Evolutionary conservation across 129 eudicot genomes (phyloP).

Genomic region (Lactuca sativa): DNA sequence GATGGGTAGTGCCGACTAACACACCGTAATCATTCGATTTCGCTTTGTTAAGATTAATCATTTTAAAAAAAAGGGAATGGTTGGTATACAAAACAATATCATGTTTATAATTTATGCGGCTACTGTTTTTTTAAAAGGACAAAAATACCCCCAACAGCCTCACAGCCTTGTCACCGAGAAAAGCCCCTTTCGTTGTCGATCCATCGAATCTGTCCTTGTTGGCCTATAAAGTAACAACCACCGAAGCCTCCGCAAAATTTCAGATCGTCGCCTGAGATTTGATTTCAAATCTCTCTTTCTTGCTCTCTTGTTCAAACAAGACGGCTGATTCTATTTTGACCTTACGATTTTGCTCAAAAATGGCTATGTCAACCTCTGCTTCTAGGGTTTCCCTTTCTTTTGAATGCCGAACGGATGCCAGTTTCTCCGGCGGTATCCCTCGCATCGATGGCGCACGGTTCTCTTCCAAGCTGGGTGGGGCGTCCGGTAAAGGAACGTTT

Average conservation of each 20-base stretch:
- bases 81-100: no score
- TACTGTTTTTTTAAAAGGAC: not conserved
- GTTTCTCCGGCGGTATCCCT: slow-evolving; percentile 41
- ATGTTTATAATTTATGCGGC: not conserved
- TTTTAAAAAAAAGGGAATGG: no score
- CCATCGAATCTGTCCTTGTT: slow-evolving; percentile 9
- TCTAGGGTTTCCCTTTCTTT: slow-evolving; percentile 53
- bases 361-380: slow-evolving; percentile 51
- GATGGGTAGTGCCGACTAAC: no score
- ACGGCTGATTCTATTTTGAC: slow-evolving; percentile 17
- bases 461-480: slow-evolving; percentile 23
- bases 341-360: slow-evolving; percentile 7
- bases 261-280: slow-evolving; percentile 18
- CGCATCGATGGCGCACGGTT: slow-evolving; percentile 39
- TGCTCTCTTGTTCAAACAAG: slow-evolving; percentile 5
- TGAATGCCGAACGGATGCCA: slow-evolving; percentile 73
- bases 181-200: not conserved
- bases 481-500: slow-evolving; percentile 22
- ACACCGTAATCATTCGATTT: no score
- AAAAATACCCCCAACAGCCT: slow-evolving; percentile 5
- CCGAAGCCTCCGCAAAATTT: slow-evolving; percentile 10
- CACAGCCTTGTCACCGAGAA: slow-evolving; percentile 29
- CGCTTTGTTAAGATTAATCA: no score
- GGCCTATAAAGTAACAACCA: slow-evolving; percentile 28
- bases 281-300: not conserved